Percentiles rank a stretch among this genome's conserved stretches.
These are phyloP conservation scores for Penicillium herquei DNA, from an alignment of 495 filamentous ascomycete genomes.

Conservation along the genomic window DNA sequence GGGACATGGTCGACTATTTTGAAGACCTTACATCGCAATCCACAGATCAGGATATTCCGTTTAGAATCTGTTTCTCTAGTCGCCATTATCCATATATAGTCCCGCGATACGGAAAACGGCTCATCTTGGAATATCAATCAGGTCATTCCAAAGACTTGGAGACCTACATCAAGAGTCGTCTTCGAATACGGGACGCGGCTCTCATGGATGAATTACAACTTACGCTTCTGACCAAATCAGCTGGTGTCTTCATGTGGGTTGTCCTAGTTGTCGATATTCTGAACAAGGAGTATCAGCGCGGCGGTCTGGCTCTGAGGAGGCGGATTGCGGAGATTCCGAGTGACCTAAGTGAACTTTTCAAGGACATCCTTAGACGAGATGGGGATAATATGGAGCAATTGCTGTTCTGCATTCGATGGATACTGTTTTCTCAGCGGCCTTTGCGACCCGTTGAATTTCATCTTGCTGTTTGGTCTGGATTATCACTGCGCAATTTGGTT, in stretches of 20 bases:
- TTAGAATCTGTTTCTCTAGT: slow-evolving; percentile 48
- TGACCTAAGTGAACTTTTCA: slow-evolving; percentile 37
- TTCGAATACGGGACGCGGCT: slow-evolving; percentile 16
- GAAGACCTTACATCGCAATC: slow-evolving; percentile 29
- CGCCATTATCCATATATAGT: slow-evolving; percentile 50
- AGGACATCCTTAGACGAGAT: slow-evolving; percentile 36
- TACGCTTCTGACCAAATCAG: slow-evolving; percentile 37
- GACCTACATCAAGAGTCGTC: slow-evolving; percentile 20
- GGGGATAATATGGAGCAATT: slow-evolving; percentile 23
- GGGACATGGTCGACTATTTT: slow-evolving; percentile 40
- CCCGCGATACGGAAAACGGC: slow-evolving; percentile 27
- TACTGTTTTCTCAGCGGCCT: slow-evolving; percentile 33
- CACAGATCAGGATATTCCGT: slow-evolving; percentile 5
- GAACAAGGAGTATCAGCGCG: slow-evolving; percentile 34
- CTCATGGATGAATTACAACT: slow-evolving; percentile 12
- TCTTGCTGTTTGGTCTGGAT: slow-evolving; percentile 26
- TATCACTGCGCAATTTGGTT: slow-evolving; percentile 11
- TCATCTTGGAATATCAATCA: slow-evolving; percentile 27
- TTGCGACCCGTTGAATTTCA: slow-evolving; percentile 32
- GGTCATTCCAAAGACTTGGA: slow-evolving; percentile 29
- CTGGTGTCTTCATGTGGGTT: slow-evolving; percentile 51
- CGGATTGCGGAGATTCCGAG: slow-evolving; percentile 35
- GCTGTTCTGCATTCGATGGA: slow-evolving; percentile 35
- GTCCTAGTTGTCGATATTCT: slow-evolving; percentile 45
- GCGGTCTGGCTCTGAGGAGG: slow-evolving; percentile 17